Percentiles rank a stretch among this genome's conserved stretches.
Conservation (phyloP, 805 yeast genomes). For the Kluyveromyces wickerhamii region DNA sequence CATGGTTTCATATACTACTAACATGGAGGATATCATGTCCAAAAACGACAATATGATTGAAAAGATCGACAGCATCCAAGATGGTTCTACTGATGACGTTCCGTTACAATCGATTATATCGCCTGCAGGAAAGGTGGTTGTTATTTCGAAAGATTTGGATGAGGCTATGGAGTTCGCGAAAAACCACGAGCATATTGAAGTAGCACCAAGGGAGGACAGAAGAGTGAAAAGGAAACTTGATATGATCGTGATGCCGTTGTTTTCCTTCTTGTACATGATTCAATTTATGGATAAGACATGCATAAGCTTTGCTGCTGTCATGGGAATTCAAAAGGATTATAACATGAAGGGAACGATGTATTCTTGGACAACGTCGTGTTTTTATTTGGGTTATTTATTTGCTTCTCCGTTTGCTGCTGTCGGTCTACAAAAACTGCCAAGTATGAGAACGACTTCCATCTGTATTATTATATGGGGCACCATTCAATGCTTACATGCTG, state of each 20-base stretch:
- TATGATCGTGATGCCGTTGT: slow-evolving; percentile 40
- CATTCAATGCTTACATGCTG: slow-evolving; percentile 46
- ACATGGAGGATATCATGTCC: too few species aligned
- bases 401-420: slow-evolving; percentile 37
- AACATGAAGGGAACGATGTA: slow-evolving; percentile 38
- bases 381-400: slow-evolving; percentile 55
- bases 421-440: slow-evolving; percentile 43
- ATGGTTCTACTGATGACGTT: neutral
- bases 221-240: slow-evolving; percentile 43
- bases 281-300: slow-evolving; percentile 58
- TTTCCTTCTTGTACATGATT: slow-evolving; percentile 40
- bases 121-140: slow-evolving; percentile 21
- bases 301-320: slow-evolving; percentile 43
- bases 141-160: slow-evolving; percentile 35
- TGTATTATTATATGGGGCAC: slow-evolving; percentile 57
- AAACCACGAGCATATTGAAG: slow-evolving; percentile 25
- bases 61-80: neutral
- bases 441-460: slow-evolving; percentile 39
- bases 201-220: slow-evolving; percentile 30
- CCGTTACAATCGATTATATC: slow-evolving; percentile 16
- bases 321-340: slow-evolving; percentile 40
- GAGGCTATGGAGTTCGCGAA: slow-evolving; percentile 38
- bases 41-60: neutral
- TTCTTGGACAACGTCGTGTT: slow-evolving; percentile 52
- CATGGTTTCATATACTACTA: too few species aligned